Conservation (phyloP, 331 rosid genomes). For the Cucumis variabilis region DNA sequence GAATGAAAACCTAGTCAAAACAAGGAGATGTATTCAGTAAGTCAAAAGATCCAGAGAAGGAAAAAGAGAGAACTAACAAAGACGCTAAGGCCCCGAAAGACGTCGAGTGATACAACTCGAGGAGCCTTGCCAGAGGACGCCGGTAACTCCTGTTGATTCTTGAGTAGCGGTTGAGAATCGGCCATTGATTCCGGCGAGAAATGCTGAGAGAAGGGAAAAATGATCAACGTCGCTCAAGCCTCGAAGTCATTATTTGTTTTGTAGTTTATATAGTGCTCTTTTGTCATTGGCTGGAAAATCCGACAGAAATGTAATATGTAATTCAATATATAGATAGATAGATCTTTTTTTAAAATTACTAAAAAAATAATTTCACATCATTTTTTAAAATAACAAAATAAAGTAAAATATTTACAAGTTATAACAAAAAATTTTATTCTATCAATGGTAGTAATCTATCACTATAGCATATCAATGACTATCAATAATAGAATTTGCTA, state of each 20-base stretch:
- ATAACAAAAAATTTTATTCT: too few relatives aligned
- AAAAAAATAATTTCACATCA: too few relatives aligned
- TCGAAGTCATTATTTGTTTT: too few relatives aligned
- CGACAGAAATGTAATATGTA: neutral
- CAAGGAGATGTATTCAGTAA: neutral
- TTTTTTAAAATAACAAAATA: too few relatives aligned
- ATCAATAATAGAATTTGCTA: too few relatives aligned
- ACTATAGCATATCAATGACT: too few relatives aligned
- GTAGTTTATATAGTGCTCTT: neutral
- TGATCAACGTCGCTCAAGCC: neutral
- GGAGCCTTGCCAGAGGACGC: slow-evolving; percentile 33
- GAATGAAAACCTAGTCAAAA: slow-evolving; percentile 1
- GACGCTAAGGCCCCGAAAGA: slow-evolving; percentile 95
- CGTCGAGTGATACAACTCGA: slow-evolving; percentile 84
- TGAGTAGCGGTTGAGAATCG: slow-evolving; percentile 45
- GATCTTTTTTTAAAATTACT: too few relatives aligned
- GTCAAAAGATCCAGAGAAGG: neutral
- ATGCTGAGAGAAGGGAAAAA: neutral
- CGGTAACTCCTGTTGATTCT: slow-evolving; percentile 34
- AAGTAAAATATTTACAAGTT: too few relatives aligned
- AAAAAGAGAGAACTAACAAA: slow-evolving; percentile 55
- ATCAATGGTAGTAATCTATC: too few relatives aligned
- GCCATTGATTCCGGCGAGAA: slow-evolving; percentile 55
- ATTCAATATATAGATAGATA: too few relatives aligned
- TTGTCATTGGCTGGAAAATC: slow-evolving; percentile 16